Evolutionary conservation across 106 monocot genomes (phyloP).

Genomic region (Acorus calamus): DNA sequence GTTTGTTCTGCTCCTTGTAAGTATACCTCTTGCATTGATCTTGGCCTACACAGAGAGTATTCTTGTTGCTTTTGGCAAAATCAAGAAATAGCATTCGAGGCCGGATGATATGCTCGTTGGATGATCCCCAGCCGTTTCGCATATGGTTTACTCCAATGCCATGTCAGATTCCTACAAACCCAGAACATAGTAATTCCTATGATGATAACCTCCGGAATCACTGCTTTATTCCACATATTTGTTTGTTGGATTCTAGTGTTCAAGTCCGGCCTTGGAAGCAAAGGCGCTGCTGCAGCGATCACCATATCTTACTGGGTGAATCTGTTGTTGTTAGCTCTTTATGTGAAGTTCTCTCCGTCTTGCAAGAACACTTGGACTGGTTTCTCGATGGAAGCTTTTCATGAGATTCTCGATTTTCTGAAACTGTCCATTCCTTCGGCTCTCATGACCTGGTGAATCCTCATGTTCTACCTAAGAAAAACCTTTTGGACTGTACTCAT

Average conservation of each 20-base stretch:
- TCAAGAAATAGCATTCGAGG: conserved; percentile 58
- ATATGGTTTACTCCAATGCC: conserved; percentile 67
- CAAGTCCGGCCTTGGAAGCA: conserved; percentile 34
- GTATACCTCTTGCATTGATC: conserved; percentile 43
- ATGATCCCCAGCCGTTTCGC: conserved; percentile 63
- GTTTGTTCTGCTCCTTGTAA: conserved; percentile 40
- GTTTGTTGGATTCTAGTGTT: conserved; percentile 61
- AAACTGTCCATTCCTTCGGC: conserved; percentile 71
- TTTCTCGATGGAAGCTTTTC: conserved; percentile 48
- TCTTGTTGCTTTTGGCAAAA: conserved; percentile 37
- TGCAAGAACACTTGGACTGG: conserved; percentile 64
- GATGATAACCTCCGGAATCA: conserved; percentile 41
- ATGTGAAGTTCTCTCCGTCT: conserved; percentile 41
- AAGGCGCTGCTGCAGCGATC: conserved; percentile 64
- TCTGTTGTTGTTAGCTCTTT: conserved; percentile 35
- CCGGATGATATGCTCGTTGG: conserved; percentile 59
- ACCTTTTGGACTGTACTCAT: too few species aligned
- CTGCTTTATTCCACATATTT: conserved; percentile 46
- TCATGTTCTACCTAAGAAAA: background rate
- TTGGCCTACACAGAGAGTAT: conserved; percentile 61
- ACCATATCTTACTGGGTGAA: conserved; percentile 68
- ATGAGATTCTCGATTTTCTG: conserved; percentile 36
- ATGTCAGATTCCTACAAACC: conserved; percentile 26
- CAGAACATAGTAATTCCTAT: conserved; percentile 61
- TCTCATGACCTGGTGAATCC: conserved; percentile 60